phyloP scores from a whole-genome alignment of 2,329 filamentous ascomycete genomes.

The Aspergillus fijiensis region DNA sequence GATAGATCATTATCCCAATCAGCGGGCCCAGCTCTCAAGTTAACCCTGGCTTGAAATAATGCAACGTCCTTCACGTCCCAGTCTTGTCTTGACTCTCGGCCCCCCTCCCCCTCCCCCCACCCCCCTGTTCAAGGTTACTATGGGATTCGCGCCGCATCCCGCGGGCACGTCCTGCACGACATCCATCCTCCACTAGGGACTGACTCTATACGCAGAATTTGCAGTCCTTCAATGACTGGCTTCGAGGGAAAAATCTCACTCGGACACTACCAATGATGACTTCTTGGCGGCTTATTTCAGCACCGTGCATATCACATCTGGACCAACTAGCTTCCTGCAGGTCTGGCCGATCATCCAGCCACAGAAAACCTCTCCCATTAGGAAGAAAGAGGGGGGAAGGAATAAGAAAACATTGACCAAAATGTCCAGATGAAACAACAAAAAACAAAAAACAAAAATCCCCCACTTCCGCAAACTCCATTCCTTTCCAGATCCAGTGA shows the following conservation, averaged over 20 bases:
- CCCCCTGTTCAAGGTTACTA: slow-evolving; percentile 24
- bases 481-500: slow-evolving; percentile 14
- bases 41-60: slow-evolving; percentile 18
- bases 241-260: slow-evolving; percentile 12
- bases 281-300: slow-evolving; percentile 21
- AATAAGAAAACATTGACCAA: neutral
- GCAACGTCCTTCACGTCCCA: slow-evolving; percentile 15
- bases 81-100: neutral
- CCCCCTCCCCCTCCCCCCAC: slow-evolving; percentile 2
- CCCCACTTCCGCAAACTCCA: slow-evolving; percentile 6
- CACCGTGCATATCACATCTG: slow-evolving; percentile 24
- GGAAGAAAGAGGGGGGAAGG: slow-evolving; percentile 1
- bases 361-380: slow-evolving; percentile 17
- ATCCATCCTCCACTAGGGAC: slow-evolving; percentile 18
- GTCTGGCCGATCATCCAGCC: slow-evolving; percentile 28
- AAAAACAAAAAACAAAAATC: slow-evolving; percentile 2
- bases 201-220: slow-evolving; percentile 3
- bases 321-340: slow-evolving; percentile 34
- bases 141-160: slow-evolving; percentile 23
- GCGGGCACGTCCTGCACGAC: slow-evolving; percentile 25
- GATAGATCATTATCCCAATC: neutral
- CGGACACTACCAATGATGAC: slow-evolving; percentile 16
- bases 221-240: slow-evolving; percentile 12
- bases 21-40: slow-evolving; percentile 2
- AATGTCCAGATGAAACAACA: neutral